These are phyloP conservation scores for Lentinula detonsa DNA, from an alignment of 768 basidiomycete genomes.

Conservation along the genomic window DNA sequence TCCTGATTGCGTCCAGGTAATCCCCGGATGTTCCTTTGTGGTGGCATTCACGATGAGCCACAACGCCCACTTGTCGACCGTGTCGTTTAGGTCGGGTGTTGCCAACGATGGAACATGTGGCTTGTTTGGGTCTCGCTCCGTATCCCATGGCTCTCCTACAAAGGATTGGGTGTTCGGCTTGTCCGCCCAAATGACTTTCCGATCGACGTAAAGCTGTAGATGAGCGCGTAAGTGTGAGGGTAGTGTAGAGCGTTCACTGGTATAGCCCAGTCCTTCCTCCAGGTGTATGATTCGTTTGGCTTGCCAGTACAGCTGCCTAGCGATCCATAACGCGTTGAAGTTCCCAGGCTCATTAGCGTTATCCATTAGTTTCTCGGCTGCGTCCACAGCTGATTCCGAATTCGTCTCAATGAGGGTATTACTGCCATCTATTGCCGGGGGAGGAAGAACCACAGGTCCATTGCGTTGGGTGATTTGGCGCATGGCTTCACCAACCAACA, in stretches of 20 bases:
- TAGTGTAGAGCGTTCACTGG: not conserved
- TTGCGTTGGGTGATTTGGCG: not conserved
- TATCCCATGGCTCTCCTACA: not conserved
- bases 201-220: not conserved
- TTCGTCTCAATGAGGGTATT: not conserved
- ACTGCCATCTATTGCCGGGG: not conserved
- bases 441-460: not conserved
- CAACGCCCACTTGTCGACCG: not conserved
- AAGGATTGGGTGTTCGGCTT: not conserved
- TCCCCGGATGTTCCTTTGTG: not conserved
- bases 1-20: not conserved
- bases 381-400: not conserved
- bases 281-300: not conserved
- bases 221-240: not conserved
- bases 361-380: not conserved
- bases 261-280: not conserved
- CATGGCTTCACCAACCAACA: not conserved
- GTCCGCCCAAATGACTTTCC: not conserved
- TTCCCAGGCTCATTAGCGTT: not conserved
- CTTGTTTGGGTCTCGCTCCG: not conserved
- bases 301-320: not conserved
- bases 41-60: not conserved
- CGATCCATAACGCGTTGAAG: not conserved
- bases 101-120: not conserved
- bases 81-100: not conserved